phyloP scores from a whole-genome alignment of 371 early-diverging fungal species.

The Ordospora colligata region DNA sequence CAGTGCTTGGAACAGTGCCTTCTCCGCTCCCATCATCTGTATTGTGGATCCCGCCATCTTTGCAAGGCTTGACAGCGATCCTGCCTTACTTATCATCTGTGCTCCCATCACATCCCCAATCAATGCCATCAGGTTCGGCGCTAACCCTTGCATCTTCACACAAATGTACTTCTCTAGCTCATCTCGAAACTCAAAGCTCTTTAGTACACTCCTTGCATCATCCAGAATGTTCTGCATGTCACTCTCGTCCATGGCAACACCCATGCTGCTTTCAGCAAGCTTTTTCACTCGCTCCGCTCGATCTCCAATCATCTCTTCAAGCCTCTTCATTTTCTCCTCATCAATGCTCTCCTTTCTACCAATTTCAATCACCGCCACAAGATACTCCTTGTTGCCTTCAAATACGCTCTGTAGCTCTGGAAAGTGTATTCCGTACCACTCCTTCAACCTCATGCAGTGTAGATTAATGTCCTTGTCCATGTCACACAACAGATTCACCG shows the following conservation, averaged over 20 bases:
- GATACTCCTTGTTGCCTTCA: conserved; percentile 68
- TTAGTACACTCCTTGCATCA: conserved; percentile 72
- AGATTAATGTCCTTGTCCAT: conserved; percentile 87
- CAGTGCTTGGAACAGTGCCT: conserved; percentile 83
- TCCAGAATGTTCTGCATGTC: conserved; percentile 74
- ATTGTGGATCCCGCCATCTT: conserved; percentile 83
- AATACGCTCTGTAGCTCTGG: conserved; percentile 73
- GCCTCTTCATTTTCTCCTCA: not conserved
- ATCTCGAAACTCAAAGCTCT: conserved; percentile 72
- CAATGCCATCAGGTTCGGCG: conserved; percentile 78
- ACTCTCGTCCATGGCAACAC: conserved; percentile 75
- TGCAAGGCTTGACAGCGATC: conserved; percentile 75
- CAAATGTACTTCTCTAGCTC: conserved; percentile 76
- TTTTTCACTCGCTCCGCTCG: conserved; percentile 63
- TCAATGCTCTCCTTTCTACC: conserved; percentile 46
- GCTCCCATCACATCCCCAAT: conserved; percentile 82
- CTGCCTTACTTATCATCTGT: conserved; percentile 76
- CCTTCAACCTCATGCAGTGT: conserved; percentile 83
- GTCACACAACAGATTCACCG: conserved; percentile 77
- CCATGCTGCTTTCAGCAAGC: conserved; percentile 80
- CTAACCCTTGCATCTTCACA: conserved; percentile 76
- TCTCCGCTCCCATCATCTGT: conserved; percentile 91
- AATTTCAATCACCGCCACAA: conserved; percentile 64
- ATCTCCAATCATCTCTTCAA: not conserved
- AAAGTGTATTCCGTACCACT: conserved; percentile 85